Evolutionary conservation across 1,284 basidiomycete genomes (phyloP).

Genomic region (Austropuccinia psidii): DNA sequence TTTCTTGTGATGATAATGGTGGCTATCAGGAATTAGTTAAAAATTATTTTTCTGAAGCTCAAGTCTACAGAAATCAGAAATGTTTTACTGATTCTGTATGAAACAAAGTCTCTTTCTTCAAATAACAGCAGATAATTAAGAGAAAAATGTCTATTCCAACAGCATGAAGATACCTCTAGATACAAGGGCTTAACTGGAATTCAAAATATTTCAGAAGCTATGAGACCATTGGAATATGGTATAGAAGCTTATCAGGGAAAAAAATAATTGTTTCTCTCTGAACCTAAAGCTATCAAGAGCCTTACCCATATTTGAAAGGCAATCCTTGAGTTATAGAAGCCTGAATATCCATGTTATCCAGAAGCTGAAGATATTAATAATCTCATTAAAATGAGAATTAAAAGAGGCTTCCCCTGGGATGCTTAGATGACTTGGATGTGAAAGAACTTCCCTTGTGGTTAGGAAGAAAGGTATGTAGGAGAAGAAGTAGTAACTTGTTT

Average conservation of each 20-base stretch:
- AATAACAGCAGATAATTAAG: slow-evolving; percentile 18
- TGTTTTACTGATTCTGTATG: background rate
- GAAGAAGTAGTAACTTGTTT: background rate
- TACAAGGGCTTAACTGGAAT: background rate
- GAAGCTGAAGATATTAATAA: background rate
- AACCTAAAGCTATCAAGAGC: no score
- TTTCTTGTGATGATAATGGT: background rate
- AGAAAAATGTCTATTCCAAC: slow-evolving; percentile 6
- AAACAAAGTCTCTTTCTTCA: background rate
- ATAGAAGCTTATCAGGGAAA: no score
- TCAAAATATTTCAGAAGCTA: background rate
- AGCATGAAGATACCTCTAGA: background rate
- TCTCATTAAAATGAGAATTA: background rate
- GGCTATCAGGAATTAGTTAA: background rate
- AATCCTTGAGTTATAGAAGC: background rate
- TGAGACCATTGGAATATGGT: slow-evolving; percentile 5
- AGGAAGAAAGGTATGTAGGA: background rate
- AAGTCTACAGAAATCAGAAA: background rate
- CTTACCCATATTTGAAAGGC: no score
- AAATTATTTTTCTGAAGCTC: background rate
- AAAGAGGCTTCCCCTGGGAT: slow-evolving; percentile 2
- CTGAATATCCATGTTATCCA: background rate
- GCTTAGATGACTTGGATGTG: background rate
- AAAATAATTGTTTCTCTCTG: no score
- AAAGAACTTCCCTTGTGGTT: background rate